These are phyloP conservation scores for Heimioporus sp. DNA, from an alignment of 768 basidiomycete genomes.

Conservation along the genomic window DNA sequence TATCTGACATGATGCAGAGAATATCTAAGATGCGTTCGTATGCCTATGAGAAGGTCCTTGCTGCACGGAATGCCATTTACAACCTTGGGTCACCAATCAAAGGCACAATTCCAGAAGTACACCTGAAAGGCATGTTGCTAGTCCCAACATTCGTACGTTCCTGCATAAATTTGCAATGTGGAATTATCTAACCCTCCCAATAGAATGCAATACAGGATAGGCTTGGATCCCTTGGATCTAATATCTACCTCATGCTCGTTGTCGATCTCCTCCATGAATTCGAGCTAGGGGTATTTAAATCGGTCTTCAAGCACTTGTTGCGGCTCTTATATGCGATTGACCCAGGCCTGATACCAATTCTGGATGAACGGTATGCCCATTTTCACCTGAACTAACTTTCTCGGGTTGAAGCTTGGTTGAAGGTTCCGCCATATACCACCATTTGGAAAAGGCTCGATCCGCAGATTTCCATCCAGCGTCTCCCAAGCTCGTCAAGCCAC, in stretches of 20 bases:
- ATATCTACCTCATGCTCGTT: conserved; percentile 27
- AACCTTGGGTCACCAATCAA: conserved; percentile 11
- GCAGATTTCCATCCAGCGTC: conserved; percentile 33
- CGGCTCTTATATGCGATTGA: conserved; percentile 24
- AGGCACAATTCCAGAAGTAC: conserved; percentile 2
- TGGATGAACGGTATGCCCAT: conserved; percentile 26
- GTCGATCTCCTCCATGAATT: conserved; percentile 42
- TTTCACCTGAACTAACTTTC: not conserved
- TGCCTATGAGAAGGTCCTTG: not conserved
- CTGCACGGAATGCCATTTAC: conserved; percentile 7
- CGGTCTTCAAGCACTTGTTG: conserved; percentile 36
- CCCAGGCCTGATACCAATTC: conserved; percentile 6
- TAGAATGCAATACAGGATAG: conserved; percentile 36
- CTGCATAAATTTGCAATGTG: too few relatives aligned
- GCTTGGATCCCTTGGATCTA: conserved; percentile 19
- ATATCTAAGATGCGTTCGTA: not conserved
- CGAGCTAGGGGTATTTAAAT: conserved; percentile 41
- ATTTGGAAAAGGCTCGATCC: conserved; percentile 33
- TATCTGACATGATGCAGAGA: conserved; percentile 3
- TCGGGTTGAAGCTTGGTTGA: too few relatives aligned
- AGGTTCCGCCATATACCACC: conserved; percentile 16
- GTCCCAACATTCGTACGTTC: conserved; percentile 13
- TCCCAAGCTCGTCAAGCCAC: conserved; percentile 36
- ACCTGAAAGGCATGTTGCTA: conserved; percentile 6
- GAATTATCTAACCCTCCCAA: not conserved